Conservation (phyloP, 2,329 filamentous ascomycete genomes). For the Colletotrichum sp. region DNA sequence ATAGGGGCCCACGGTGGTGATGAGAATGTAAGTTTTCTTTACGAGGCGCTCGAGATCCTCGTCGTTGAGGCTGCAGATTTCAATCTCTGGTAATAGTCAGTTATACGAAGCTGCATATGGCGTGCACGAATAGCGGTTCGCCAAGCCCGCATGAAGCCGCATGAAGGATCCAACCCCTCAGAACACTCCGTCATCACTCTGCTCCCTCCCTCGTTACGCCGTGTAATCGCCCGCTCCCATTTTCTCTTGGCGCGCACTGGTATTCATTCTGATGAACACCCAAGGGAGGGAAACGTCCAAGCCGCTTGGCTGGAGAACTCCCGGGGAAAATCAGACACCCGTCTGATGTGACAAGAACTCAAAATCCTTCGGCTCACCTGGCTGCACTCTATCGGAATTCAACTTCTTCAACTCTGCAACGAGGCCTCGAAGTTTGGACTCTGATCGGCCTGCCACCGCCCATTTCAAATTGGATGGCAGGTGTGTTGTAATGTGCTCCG, state of each 20-base stretch:
- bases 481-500: slow-evolving; percentile 74
- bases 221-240: not conserved
- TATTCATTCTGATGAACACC: not conserved
- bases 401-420: slow-evolving; percentile 69
- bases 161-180: not conserved
- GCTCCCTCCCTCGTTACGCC: not conserved
- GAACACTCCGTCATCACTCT: not conserved
- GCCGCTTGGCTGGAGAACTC: not conserved
- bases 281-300: not conserved
- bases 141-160: not conserved
- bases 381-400: slow-evolving; percentile 72
- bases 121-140: not conserved
- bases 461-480: slow-evolving; percentile 82
- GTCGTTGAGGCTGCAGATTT: slow-evolving; percentile 54
- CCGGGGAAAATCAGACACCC: not conserved
- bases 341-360: not conserved
- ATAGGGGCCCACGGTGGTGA: slow-evolving; percentile 67
- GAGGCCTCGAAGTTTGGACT: slow-evolving; percentile 73
- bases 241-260: not conserved
- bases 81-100: slow-evolving; percentile 46
- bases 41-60: slow-evolving; percentile 52
- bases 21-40: slow-evolving; percentile 60
- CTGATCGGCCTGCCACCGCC: slow-evolving; percentile 87
- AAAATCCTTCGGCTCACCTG: slow-evolving; percentile 57
- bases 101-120: not conserved